These are phyloP conservation scores for Sesbania bispinosa DNA, from an alignment of 306 rosid genomes.

Conservation along the genomic window DNA sequence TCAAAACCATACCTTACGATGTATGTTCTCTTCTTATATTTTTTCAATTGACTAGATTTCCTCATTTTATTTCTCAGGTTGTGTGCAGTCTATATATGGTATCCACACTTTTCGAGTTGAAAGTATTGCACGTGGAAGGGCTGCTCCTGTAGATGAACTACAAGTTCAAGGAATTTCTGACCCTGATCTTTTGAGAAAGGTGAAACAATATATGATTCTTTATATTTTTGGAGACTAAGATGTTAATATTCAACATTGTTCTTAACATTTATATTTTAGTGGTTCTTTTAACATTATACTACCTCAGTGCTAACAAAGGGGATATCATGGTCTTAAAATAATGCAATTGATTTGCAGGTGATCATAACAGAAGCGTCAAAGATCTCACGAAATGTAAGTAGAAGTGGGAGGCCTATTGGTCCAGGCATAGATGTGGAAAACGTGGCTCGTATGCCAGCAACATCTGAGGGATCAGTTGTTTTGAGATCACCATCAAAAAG, in stretches of 20 bases:
- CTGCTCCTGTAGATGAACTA: constrained; percentile 82
- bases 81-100: constrained; percentile 80
- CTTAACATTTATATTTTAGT: neutral
- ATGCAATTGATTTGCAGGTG: constrained; percentile 49
- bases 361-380: constrained; percentile 74
- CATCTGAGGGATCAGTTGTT: constrained; percentile 50
- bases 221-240: constrained; percentile 4
- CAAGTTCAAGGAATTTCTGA: constrained; percentile 86
- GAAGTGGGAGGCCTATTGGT: constrained; percentile 42
- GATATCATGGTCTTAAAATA: constrained; percentile 11
- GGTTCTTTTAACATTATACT: constrained; percentile 8
- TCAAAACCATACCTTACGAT: no score
- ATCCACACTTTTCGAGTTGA: constrained; percentile 83
- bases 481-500: constrained; percentile 75
- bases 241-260: neutral
- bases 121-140: constrained; percentile 78
- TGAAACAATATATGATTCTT: constrained; percentile 18
- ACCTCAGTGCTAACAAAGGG: neutral
- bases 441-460: constrained; percentile 30
- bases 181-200: constrained; percentile 78
- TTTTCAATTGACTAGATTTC: constrained; percentile 1
- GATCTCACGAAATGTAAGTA: constrained; percentile 41
- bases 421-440: constrained; percentile 45
- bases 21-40: neutral
- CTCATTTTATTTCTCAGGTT: constrained; percentile 49